Evolutionary conservation across 805 yeast genomes (phyloP), one percentile per base, ranked within the genome.

Genomic region (Ogataea pignaliae): DNA sequence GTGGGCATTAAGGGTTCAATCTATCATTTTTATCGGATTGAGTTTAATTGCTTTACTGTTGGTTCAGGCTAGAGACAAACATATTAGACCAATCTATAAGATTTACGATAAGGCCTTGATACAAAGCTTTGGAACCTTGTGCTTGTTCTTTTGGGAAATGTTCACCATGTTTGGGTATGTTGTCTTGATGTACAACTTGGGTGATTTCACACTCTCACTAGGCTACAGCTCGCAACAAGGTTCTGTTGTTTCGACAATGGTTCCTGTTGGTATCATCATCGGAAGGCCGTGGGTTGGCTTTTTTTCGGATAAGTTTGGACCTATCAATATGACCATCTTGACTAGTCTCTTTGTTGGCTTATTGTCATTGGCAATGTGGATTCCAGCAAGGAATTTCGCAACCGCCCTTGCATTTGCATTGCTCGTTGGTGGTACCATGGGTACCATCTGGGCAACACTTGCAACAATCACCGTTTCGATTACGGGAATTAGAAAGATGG

Each of bases 101-200:
- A 47, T 72, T 6, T 71, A 69, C 53, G 86, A 81, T 49, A 48
- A 39, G 13, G 51, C 55, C 26, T 66, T 76, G 14, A 59, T 73
- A 46, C 40, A 47, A 12, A 59, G 65, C 29, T 64, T 67, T 33
- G 78, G 79, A 0, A 53, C 56, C 40, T 37, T 48, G 26, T 53
- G 56, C 33, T 35, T 61, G 18, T 35, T 55, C 1, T 63, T 71
- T 48, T 72, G 73, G 72, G 63, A 72, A 12, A 63, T 72, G 41
- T 66, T 73, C 39, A 73, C 83, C 10, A 63, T 78, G 60, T 70
- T 81, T 50, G 87, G 85, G 0, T 81, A 81, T 53, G 84, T 79
- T 34, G 72, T 77, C 17, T 64, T 79, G 35, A 66, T 81, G 57
- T 81, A 81, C 58, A 73, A 78, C 31, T 61, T 82, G 51, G 78